phyloP scores from a whole-genome alignment of 495 filamentous ascomycete genomes.

The Xylaria palmicola region DNA sequence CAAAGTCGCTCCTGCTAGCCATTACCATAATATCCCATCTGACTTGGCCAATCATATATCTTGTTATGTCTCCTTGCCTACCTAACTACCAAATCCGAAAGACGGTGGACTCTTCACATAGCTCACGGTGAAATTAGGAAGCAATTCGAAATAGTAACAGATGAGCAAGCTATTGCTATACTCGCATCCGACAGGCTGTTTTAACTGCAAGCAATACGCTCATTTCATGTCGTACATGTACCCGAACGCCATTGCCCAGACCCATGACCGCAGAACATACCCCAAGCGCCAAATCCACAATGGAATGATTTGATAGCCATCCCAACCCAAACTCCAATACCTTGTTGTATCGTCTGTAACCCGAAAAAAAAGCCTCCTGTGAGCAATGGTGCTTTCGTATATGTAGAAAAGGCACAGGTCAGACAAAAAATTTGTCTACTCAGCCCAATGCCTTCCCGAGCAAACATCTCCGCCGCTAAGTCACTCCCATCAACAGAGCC shows the following conservation, averaged over 20 bases:
- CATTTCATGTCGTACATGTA: neutral
- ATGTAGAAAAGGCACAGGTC: no score
- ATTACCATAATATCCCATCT: no score
- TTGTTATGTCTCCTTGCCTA: no score
- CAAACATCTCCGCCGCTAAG: neutral
- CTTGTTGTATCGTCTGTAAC: neutral
- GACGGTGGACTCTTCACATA: no score
- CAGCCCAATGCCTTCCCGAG: no score
- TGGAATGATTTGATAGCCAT: neutral
- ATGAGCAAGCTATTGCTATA: no score
- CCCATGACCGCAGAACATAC: neutral
- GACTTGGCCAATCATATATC: no score
- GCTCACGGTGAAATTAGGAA: no score
- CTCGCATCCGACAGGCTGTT: neutral
- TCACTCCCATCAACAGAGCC: slow-evolving; percentile 2
- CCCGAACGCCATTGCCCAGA: neutral
- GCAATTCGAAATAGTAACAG: no score
- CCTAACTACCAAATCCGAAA: no score
- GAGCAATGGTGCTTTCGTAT: neutral
- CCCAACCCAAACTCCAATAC: neutral
- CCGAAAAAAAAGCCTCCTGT: neutral
- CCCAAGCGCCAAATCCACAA: neutral
- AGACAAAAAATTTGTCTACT: no score
- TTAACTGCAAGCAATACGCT: neutral
- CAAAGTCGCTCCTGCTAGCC: no score